Base-by-base conservation (phyloP, 225 moss, liverwort and hornwort species). In the Thuidium tamariscinum region DNA sequence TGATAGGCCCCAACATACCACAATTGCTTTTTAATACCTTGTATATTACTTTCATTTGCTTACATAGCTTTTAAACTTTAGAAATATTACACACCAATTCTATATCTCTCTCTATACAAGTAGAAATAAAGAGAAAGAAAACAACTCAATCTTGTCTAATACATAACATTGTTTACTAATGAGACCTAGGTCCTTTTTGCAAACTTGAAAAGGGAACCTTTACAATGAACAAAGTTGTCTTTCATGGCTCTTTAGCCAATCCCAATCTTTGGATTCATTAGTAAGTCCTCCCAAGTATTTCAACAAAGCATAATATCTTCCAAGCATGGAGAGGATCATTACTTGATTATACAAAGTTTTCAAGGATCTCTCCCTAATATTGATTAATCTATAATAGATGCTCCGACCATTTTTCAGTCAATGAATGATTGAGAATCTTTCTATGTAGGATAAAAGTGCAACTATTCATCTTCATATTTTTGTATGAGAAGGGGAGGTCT, bases 131-230 rank as follows among this genome's bases (percentile, higher is more conserved):
- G 29, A 17, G 3, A 71, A 1, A 0, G 4, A 71, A 44, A 15
- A 41, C 9, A 21, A 21, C 1, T 29, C 3, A 17, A 18, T 46
- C 0, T 0, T 0, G 0, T 3, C 9, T 2, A 16, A 2, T 3
- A 46, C 2, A 27, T 27, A 27, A 9, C 3, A 71, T 30, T 18
- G 2, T 44, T 70, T 71, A 44, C n/a, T n/a, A n/a, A n/a, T n/a
- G n/a, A n/a, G 3, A 1, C 3, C 5, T 0, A 3, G 2, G 1
- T 25, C 14, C 4, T 5, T 42, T 16, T 70, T 0, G 3, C 42
- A 70, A 1, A 16, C 3, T 9, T 27, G 5, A 26, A 27, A 70
- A 26, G 5, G 1, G 0, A 1, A 0, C 2, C 0, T 15, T 2
- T 41, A 8, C 1, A 41, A 0, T 39, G 23, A 69, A 69, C 8